Evolutionary conservation across 768 basidiomycete species (phyloP).

Genomic region (Tricholoma hemisulphureum): DNA sequence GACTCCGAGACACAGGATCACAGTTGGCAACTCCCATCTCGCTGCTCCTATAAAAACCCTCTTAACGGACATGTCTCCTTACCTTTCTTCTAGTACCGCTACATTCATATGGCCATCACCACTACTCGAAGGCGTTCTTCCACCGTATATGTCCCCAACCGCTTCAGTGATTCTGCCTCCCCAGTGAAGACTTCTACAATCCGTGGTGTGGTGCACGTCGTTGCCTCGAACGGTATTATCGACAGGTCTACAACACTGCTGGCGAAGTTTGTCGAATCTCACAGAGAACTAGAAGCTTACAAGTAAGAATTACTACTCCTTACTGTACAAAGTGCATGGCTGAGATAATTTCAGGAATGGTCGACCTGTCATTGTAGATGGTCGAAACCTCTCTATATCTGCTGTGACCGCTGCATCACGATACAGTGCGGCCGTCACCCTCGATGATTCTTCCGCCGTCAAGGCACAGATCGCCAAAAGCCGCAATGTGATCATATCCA

Average conservation of each 20-base stretch:
- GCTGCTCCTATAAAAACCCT: constrained; percentile 1
- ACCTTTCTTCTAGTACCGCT: not conserved
- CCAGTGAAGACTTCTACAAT: constrained; percentile 23
- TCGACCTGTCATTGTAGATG: constrained; percentile 61
- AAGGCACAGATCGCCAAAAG: constrained; percentile 58
- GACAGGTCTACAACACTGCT: constrained; percentile 39
- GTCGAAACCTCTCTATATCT: constrained; percentile 68
- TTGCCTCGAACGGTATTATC: constrained; percentile 16
- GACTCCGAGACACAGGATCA: no score
- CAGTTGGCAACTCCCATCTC: not conserved
- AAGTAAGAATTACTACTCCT: constrained; percentile 41
- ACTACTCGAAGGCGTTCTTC: constrained; percentile 23
- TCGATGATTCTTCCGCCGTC: constrained; percentile 49
- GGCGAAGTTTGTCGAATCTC: constrained; percentile 54
- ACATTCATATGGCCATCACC: constrained; percentile 16
- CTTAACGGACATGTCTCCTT: constrained; percentile 28
- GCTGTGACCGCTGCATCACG: constrained; percentile 78
- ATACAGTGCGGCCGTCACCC: constrained; percentile 48
- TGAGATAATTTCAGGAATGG: constrained; percentile 48
- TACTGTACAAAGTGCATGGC: not conserved
- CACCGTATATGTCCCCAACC: constrained; percentile 20
- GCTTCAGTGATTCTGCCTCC: constrained; percentile 12
- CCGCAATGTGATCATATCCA: constrained; percentile 61
- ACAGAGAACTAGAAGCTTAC: constrained; percentile 62
- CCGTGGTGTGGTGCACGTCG: constrained; percentile 11